A percentile compares a stretch with the other conserved stretches of the same genome.
Conservation (phyloP, 2,329 filamentous ascomycete species). For the Truncatella angustata region DNA sequence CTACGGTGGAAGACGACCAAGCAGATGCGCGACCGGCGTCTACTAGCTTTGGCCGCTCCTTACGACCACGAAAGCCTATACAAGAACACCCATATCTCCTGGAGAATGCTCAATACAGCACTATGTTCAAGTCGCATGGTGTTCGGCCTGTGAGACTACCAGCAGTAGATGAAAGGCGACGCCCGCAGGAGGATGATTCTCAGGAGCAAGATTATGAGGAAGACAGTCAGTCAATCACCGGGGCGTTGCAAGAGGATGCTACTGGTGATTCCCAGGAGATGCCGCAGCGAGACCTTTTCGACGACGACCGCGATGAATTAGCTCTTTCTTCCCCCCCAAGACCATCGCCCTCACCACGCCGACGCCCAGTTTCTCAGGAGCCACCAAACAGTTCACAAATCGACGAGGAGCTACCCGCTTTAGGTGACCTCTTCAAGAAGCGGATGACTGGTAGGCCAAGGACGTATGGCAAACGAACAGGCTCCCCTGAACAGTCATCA, state of each 20-base stretch:
- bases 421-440: constrained; percentile 28
- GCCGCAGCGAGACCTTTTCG: constrained; percentile 11
- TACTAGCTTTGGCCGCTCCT: constrained; percentile 37
- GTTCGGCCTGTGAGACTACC: constrained; percentile 49
- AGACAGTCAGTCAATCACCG: constrained; percentile 43
- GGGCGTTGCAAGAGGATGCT: constrained; percentile 22
- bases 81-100: constrained; percentile 59
- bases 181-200: constrained; percentile 39
- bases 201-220: constrained; percentile 51
- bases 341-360: constrained; percentile 15
- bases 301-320: constrained; percentile 19
- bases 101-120: constrained; percentile 54
- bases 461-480: constrained; percentile 20
- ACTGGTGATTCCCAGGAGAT: constrained; percentile 34
- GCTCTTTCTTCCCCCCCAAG: constrained; percentile 15
- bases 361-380: not conserved
- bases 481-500: constrained; percentile 25
- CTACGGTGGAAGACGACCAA: constrained; percentile 14
- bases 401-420: constrained; percentile 30
- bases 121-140: constrained; percentile 51
- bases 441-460: constrained; percentile 14
- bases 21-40: constrained; percentile 10
- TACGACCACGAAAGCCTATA: constrained; percentile 60
- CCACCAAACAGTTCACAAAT: constrained; percentile 23
- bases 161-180: constrained; percentile 27